Evolutionary conservation across 2,329 filamentous ascomycete genomes (phyloP).

Genomic region (Graphium sp.): DNA sequence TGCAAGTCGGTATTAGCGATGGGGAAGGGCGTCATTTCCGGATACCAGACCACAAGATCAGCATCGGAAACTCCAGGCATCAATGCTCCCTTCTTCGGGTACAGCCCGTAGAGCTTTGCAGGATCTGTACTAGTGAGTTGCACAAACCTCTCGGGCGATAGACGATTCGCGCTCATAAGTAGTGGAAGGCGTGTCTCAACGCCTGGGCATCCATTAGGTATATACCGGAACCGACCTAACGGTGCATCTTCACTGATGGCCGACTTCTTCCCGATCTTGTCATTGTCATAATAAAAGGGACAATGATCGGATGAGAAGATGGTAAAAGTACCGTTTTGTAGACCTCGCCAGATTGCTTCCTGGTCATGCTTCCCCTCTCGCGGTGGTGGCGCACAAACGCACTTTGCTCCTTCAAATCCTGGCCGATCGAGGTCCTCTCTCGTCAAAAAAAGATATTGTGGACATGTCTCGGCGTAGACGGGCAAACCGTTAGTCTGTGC

Average conservation of each 20-base stretch:
- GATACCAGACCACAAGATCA: conserved; percentile 41
- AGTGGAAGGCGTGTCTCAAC: conserved; percentile 38
- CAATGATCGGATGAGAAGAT: conserved; percentile 29
- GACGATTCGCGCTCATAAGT: conserved; percentile 18
- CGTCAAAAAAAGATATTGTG: conserved; percentile 37
- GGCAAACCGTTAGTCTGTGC: conserved; percentile 30
- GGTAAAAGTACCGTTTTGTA: conserved; percentile 33
- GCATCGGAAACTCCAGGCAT: conserved; percentile 34
- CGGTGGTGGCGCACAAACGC: conserved; percentile 34
- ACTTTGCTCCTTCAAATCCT: conserved; percentile 37
- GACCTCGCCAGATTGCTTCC: conserved; percentile 30
- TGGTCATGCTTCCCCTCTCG: conserved; percentile 27
- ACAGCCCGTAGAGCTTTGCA: conserved; percentile 39
- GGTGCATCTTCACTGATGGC: conserved; percentile 21
- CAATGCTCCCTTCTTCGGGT: conserved; percentile 29
- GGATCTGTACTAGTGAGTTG: conserved; percentile 35
- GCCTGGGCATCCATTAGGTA: conserved; percentile 40
- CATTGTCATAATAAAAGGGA: conserved; percentile 30
- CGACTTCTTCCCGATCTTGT: conserved; percentile 25
- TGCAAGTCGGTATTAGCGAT: conserved; percentile 37
- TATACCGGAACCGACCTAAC: conserved; percentile 30
- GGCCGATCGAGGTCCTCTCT: conserved; percentile 28
- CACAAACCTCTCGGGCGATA: conserved; percentile 31
- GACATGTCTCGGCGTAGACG: conserved; percentile 36
- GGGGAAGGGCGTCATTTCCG: conserved; percentile 20